Conservation (phyloP, 805 yeast species). For the Ogataea thermomethanolica region DNA sequence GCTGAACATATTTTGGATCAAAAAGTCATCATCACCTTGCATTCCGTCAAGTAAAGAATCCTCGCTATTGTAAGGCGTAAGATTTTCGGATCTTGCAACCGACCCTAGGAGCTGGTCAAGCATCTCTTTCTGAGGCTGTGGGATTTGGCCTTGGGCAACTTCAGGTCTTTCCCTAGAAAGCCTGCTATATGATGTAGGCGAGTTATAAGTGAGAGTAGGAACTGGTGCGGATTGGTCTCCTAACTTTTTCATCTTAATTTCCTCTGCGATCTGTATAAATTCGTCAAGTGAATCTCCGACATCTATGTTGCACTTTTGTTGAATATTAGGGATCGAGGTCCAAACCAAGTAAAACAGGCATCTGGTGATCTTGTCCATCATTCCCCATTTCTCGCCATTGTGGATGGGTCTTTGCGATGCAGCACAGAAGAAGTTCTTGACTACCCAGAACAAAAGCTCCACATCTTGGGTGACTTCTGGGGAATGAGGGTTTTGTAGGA, state of each 20-base stretch:
- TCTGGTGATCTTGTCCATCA: slow-evolving; percentile 17
- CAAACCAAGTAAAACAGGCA: slow-evolving; percentile 26
- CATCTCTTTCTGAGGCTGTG: slow-evolving; percentile 1
- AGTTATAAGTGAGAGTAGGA: neutral
- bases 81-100: slow-evolving; percentile 1
- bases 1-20: slow-evolving; percentile 32
- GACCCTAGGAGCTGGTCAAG: slow-evolving; percentile 1
- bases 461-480: slow-evolving; percentile 23
- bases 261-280: slow-evolving; percentile 4
- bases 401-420: slow-evolving; percentile 2
- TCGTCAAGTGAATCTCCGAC: slow-evolving; percentile 22
- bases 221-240: neutral
- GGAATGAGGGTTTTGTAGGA: slow-evolving; percentile 20
- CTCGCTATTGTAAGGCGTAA: slow-evolving; percentile 13
- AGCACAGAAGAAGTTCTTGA: slow-evolving; percentile 17
- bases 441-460: slow-evolving; percentile 20
- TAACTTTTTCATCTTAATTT: neutral
- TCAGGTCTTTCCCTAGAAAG: neutral
- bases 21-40: slow-evolving; percentile 16
- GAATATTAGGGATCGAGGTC: slow-evolving; percentile 13
- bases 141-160: neutral
- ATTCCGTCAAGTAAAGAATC: slow-evolving; percentile 8
- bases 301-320: slow-evolving; percentile 16
- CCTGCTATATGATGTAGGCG: neutral
- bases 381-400: slow-evolving; percentile 14